A percentile compares a stretch with the other conserved stretches of the same genome.
These are phyloP conservation scores for Suillus decipiens DNA, from an alignment of 768 basidiomycete species.

Conservation along the genomic window DNA sequence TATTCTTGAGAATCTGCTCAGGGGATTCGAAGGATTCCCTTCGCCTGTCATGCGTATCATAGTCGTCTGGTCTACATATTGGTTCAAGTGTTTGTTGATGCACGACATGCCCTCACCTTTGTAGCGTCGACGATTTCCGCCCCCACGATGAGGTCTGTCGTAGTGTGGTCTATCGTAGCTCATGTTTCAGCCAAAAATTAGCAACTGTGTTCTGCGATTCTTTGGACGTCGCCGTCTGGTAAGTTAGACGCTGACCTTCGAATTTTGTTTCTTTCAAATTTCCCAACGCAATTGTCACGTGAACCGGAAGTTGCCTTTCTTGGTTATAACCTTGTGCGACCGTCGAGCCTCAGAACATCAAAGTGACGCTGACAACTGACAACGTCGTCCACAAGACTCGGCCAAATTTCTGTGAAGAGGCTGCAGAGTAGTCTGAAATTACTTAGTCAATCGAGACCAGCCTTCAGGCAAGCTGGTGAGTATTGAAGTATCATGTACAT, in stretches of 20 bases:
- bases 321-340: neutral
- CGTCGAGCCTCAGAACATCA: too few relatives aligned
- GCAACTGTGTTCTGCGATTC: conserved; percentile 11
- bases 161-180: conserved; percentile 57
- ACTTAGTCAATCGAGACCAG: neutral
- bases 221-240: conserved; percentile 13
- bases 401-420: neutral
- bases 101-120: conserved; percentile 49
- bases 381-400: neutral
- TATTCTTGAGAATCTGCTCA: conserved; percentile 66
- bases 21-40: conserved; percentile 68
- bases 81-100: conserved; percentile 1
- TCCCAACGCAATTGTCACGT: neutral
- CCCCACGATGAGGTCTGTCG: conserved; percentile 50
- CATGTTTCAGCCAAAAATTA: conserved; percentile 37
- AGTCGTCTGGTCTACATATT: conserved; percentile 52
- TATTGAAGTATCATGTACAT: neutral
- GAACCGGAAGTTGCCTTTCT: neutral
- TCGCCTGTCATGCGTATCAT: conserved; percentile 59
- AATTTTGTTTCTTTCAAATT: conserved; percentile 6
- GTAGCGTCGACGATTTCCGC: conserved; percentile 47
- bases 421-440: neutral
- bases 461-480: conserved; percentile 27
- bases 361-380: neutral
- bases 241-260: conserved; percentile 7